Evolutionary conservation across 2,329 filamentous ascomycete genomes (phyloP), one percentile per base, ranked within the genome.

Genomic region (Phialophora verrucosa): DNA sequence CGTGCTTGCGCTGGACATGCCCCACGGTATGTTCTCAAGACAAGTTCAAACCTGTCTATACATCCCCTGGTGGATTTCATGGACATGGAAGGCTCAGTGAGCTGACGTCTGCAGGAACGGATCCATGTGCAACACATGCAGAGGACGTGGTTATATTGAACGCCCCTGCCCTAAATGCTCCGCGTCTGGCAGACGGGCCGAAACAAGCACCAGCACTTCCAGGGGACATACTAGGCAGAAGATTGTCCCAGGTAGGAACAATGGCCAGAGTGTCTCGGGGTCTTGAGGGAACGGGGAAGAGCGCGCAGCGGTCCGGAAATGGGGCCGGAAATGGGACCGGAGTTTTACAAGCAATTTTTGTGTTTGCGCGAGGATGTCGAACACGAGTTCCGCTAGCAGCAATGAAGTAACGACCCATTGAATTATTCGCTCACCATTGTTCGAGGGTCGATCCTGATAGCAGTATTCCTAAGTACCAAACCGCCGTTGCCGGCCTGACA

Each of bases 1-100:
- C 49, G 57, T 60, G 57, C 56, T 25, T 66, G 67, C 42, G 64
- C 63, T 59, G 67, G 67, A 44, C 49, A 69, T 32, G 57, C 67
- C 62, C 64, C 67, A 42, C 56, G 67, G 67, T 69, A 56, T 59
- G 64, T 44, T 14, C 31, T 42, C 17, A 27, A 25, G 29, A 49
- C 32, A 44, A 14, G 23, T 64, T 32, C 20, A 7, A 7, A 49
- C 7, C 3, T 11, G 17, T 17, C 3, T 14, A 20, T 11, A 31
- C 35, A 6, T 17, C 44, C n/a, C 29, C 1, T 8, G 12, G 7
- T 32, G n/a, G 12, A 53, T 20, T 42, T 44, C 3, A 12, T 10
- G 10, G 12, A 17, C 3, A 27, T 12, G 20, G 49, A 51, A 47
- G 32, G 11, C 20, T 51, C 44, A 2, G 25, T 20, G 10, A 29